A percentile compares a stretch with the other conserved stretches of the same genome.
phyloP scores from a whole-genome alignment of 2,329 filamentous ascomycete species.

The Rosellinia necatrix region DNA sequence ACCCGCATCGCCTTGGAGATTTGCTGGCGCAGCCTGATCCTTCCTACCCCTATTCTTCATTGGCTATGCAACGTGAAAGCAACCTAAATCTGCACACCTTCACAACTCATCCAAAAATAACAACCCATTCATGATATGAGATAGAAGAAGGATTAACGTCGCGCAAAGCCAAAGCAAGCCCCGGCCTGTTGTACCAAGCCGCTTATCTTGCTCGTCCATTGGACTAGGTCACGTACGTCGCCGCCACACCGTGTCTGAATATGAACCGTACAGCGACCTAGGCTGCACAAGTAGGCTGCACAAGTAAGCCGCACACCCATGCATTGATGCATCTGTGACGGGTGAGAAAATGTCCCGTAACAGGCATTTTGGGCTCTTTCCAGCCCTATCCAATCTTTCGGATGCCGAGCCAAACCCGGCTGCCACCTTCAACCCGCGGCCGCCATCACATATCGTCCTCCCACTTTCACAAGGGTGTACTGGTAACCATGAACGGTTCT shows the following conservation, averaged over 20 bases:
- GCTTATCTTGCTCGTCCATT: slow-evolving; percentile 11
- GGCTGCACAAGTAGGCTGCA: too few species aligned
- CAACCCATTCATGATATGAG: slow-evolving; percentile 1
- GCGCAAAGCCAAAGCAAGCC: background rate
- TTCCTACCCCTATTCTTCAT: background rate
- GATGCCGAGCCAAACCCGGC: slow-evolving; percentile 10
- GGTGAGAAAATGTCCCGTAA: background rate
- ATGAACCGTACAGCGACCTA: too few species aligned
- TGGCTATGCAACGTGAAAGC: slow-evolving; percentile 6
- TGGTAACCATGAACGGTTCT: too few species aligned
- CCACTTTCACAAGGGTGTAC: background rate
- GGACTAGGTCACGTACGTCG: background rate
- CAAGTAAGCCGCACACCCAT: too few species aligned
- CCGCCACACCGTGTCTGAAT: background rate
- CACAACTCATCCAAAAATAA: slow-evolving; percentile 13
- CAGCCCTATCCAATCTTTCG: slow-evolving; percentile 16
- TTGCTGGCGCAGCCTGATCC: background rate
- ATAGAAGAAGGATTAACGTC: slow-evolving; percentile 6
- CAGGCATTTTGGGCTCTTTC: background rate
- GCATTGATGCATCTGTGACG: too few species aligned
- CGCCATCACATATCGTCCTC: background rate
- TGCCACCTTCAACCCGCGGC: background rate
- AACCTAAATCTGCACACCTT: background rate
- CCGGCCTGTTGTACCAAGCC: background rate
- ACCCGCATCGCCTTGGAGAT: background rate